These are phyloP conservation scores for Euphorbia peplus DNA, from an alignment of 345 rosid genomes.

Conservation along the genomic window DNA sequence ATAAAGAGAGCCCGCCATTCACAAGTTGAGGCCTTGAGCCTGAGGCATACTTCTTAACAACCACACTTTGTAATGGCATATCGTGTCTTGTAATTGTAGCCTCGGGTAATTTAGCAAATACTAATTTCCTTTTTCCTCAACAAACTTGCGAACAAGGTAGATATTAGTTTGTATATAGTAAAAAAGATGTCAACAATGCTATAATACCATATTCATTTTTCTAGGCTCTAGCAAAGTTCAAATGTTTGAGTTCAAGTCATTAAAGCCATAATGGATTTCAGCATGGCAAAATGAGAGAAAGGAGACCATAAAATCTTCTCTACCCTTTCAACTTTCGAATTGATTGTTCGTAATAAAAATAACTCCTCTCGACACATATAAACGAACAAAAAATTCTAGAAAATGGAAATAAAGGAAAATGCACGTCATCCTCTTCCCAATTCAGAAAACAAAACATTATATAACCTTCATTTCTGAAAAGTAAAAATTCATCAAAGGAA, in stretches of 20 bases:
- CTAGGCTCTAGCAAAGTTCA: slow-evolving; percentile 8
- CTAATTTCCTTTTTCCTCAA: background rate
- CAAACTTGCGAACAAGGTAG: no score
- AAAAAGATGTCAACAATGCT: background rate
- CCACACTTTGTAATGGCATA: background rate
- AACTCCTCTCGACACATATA: background rate
- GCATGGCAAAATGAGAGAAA: background rate
- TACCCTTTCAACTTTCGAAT: background rate
- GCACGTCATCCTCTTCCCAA: background rate
- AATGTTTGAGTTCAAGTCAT: background rate
- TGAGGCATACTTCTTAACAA: background rate
- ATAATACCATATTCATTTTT: background rate
- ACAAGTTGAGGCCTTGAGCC: background rate
- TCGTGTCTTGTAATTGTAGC: background rate
- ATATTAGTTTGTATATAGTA: no score
- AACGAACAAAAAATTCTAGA: background rate
- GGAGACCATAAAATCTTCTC: background rate
- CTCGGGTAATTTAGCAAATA: background rate
- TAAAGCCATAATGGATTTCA: background rate
- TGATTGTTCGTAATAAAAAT: background rate
- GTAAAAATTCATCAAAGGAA: slow-evolving; percentile 7
- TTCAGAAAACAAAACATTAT: background rate
- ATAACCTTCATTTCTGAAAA: background rate
- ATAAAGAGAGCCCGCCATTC: background rate
- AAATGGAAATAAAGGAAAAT: background rate